Base-by-base conservation (phyloP, 2,329 filamentous ascomycete genomes). In the Colletotrichum liaoningense region DNA sequence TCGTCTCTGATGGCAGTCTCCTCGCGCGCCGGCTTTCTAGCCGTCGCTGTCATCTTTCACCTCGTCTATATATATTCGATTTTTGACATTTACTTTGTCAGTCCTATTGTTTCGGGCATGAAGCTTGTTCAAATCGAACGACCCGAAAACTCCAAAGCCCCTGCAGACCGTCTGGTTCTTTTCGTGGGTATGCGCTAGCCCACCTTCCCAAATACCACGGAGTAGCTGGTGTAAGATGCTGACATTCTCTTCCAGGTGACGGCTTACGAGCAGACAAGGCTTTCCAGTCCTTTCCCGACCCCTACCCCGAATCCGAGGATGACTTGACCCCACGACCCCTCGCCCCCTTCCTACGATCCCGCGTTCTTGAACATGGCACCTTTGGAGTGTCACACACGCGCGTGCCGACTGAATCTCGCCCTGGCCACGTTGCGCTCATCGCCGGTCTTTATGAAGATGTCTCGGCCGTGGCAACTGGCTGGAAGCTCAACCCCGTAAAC, bases 31-130 rank as follows among this genome's bases (percentile, higher is more conserved):
- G 93, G 92, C 81, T 98, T 99, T 82, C 85, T 98, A 83, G 92
- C 93, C 81, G 90, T 97, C 81, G 97, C 97, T 78, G 90, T 98
- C 80, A 86, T 96, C 74, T 99, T 99, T 82, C 97, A 99, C 84
- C 83, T 98, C 67, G 90, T 97, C 76, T 99, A 99, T 83, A 93
- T 98, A 69, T 94, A 93, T 81, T 98, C 95, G 73, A 98, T 98
- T 79, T 99, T 99, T 85, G 95, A 98, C 83, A 97, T 98, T 76
- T 98, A 99, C 85, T 99, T 99, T 81, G 95, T 98, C 80, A 98
- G 95, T 81, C 97, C 97, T 26, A 97, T 99, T 78, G 97, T 98
- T 67, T 94, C 93, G 86, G 97, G 97, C 80, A 99, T 99, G 97
- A 91, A 90, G 79, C 89, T 95, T 73, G 95, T 95, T 83, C 85